A percentile compares a stretch with the other conserved stretches of the same genome.
Conservation (phyloP, 2,329 filamentous ascomycete species). For the Botrytis cinerea region DNA sequence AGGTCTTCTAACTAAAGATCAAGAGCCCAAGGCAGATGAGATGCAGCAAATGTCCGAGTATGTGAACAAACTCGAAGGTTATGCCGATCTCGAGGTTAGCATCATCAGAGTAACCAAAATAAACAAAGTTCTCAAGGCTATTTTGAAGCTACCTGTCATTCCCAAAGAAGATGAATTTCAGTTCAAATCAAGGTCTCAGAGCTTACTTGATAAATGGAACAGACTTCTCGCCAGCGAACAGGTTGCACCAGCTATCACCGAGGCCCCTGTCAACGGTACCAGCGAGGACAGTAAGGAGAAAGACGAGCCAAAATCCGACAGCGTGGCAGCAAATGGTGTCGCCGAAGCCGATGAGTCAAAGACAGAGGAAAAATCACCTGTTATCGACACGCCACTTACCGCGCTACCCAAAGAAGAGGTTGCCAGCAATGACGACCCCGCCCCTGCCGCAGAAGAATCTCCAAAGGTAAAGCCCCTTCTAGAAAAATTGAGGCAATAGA, state of each 20-base stretch:
- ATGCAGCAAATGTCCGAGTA: constrained; percentile 79
- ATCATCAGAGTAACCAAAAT: constrained; percentile 95
- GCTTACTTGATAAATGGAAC: constrained; percentile 86
- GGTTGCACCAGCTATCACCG: constrained; percentile 43
- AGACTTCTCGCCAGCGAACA: constrained; percentile 69
- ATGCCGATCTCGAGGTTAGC: constrained; percentile 78
- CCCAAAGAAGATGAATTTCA: constrained; percentile 85
- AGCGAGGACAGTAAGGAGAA: constrained; percentile 46
- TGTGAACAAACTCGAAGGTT: constrained; percentile 77
- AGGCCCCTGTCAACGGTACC: constrained; percentile 38
- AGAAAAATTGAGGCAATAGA: neutral
- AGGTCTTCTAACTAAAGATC: constrained; percentile 82
- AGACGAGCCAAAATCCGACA: constrained; percentile 35
- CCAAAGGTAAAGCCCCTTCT: constrained; percentile 28
- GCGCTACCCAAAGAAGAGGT: constrained; percentile 35
- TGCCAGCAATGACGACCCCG: constrained; percentile 38
- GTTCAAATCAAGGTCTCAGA: constrained; percentile 82
- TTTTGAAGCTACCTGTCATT: constrained; percentile 79
- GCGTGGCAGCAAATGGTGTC: constrained; percentile 39
- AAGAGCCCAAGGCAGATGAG: constrained; percentile 81
- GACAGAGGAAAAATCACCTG: constrained; percentile 45
- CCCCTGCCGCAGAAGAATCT: constrained; percentile 29
- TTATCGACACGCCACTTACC: constrained; percentile 39
- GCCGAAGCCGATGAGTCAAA: constrained; percentile 42
- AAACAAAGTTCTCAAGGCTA: constrained; percentile 95